Evolutionary conservation across 2,329 filamentous ascomycete species (phyloP).

Genomic region (Nemania diffusa): DNA sequence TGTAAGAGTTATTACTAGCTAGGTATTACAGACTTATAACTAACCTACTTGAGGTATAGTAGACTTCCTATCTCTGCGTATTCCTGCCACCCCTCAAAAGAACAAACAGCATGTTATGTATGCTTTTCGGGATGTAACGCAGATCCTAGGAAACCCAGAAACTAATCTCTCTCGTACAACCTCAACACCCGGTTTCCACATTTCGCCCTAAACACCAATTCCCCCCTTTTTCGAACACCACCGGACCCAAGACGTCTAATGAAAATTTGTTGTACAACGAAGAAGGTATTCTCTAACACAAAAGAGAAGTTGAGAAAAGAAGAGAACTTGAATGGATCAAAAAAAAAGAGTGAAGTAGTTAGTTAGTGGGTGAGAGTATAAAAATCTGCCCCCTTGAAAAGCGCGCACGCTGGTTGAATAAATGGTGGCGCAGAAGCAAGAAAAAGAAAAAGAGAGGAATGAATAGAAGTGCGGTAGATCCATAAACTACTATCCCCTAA

Average conservation of each 20-base stretch:
- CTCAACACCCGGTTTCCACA: no score
- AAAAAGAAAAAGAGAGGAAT: background rate
- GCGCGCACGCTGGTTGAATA: no score
- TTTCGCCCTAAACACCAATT: background rate
- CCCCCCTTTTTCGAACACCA: background rate
- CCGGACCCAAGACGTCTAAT: background rate
- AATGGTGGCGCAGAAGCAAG: background rate
- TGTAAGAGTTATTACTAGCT: constrained; percentile 17
- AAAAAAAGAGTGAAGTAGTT: no score
- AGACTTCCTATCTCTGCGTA: background rate
- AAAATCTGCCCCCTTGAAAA: no score
- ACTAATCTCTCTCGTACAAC: constrained; percentile 2
- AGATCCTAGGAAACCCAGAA: background rate
- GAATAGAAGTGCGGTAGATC: no score
- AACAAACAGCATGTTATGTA: background rate
- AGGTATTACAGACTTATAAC: constrained; percentile 23
- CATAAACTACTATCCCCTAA: no score
- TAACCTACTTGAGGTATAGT: background rate
- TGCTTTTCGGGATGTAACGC: background rate
- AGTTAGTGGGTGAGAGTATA: no score
- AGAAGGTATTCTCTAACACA: constrained; percentile 13
- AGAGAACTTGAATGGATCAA: no score
- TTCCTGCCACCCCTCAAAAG: background rate
- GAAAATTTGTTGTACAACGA: constrained; percentile 10
- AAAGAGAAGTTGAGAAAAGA: constrained; percentile 5